phyloP scores from a whole-genome alignment of 805 yeast species.

The Metahyphopichia silvanorum region DNA sequence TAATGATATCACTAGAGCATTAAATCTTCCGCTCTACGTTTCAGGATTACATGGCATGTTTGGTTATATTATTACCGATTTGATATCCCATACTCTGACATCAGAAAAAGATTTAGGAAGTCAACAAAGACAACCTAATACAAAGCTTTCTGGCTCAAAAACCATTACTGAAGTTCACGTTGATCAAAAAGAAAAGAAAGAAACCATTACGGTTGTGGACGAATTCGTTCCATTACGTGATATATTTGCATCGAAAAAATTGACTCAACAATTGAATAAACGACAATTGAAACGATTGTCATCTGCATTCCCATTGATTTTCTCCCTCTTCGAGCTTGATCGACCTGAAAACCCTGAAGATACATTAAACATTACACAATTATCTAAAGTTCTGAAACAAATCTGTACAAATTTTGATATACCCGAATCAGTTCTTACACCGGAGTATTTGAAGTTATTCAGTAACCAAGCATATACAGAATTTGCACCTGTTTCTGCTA shows the following conservation, averaged over 20 bases:
- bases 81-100: slow-evolving; percentile 58
- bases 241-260: slow-evolving; percentile 30
- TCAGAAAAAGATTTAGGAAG: slow-evolving; percentile 51
- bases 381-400: slow-evolving; percentile 8
- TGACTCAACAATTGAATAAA: slow-evolving; percentile 40
- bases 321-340: slow-evolving; percentile 52
- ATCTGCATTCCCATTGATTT: slow-evolving; percentile 55
- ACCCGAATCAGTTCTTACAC: slow-evolving; percentile 44
- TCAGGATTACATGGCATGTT: slow-evolving; percentile 74
- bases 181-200: slow-evolving; percentile 41
- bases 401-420: slow-evolving; percentile 31
- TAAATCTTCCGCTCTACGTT: slow-evolving; percentile 63
- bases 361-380: slow-evolving; percentile 18
- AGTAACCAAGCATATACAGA: slow-evolving; percentile 56
- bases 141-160: slow-evolving; percentile 48
- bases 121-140: slow-evolving; percentile 36
- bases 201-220: slow-evolving; percentile 36
- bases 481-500: slow-evolving; percentile 79
- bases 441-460: slow-evolving; percentile 40
- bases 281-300: slow-evolving; percentile 49
- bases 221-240: slow-evolving; percentile 32
- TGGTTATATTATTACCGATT: slow-evolving; percentile 79
- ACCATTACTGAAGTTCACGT: slow-evolving; percentile 26
- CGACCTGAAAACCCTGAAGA: slow-evolving; percentile 20
- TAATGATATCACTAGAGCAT: slow-evolving; percentile 54